Percentiles rank a stretch among this genome's conserved stretches.
Evolutionary conservation across 2,329 filamentous ascomycete genomes (phyloP).

Genomic region (Fusarium sulawesiense): DNA sequence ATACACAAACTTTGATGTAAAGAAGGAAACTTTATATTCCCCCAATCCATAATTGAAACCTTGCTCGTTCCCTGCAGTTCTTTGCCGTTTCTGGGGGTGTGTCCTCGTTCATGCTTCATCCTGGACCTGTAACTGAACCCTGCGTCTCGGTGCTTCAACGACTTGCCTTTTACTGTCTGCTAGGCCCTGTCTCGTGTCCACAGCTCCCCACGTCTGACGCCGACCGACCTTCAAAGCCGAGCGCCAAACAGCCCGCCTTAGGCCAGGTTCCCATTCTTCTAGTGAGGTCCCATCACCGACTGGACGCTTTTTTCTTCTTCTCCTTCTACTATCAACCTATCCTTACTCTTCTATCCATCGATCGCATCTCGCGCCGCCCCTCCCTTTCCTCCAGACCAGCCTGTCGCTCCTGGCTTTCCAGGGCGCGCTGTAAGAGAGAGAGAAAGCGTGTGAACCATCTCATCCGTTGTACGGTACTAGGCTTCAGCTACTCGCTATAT

Average conservation of each 20-base stretch:
- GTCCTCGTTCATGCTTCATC: conserved; percentile 30
- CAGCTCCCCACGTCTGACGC: conserved; percentile 38
- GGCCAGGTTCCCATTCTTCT: conserved; percentile 33
- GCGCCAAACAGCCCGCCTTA: conserved; percentile 41
- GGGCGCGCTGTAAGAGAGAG: conserved; percentile 46
- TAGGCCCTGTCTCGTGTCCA: conserved; percentile 38
- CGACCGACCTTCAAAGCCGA: conserved; percentile 33
- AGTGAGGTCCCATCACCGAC: conserved; percentile 18
- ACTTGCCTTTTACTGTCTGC: conserved; percentile 27
- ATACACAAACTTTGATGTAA: conserved; percentile 13
- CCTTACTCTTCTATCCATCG: conserved; percentile 7
- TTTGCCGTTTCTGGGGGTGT: conserved; percentile 24
- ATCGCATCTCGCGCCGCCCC: conserved; percentile 31
- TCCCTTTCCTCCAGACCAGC: conserved; percentile 38
- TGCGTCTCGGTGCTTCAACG: conserved; percentile 31
- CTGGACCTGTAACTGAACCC: conserved; percentile 41
- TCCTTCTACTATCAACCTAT: conserved; percentile 11
- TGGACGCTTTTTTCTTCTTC: conserved; percentile 17
- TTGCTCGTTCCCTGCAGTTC: conserved; percentile 15
- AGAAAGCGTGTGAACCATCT: conserved; percentile 32
- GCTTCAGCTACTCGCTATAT: not conserved
- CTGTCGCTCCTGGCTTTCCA: conserved; percentile 46
- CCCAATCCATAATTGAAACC: conserved; percentile 12
- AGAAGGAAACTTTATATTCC: conserved; percentile 20
- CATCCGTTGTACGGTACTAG: conserved; percentile 15